Percentiles rank a stretch among this genome's conserved stretches.
Evolutionary conservation across 305 asterid genomes (phyloP).

Genomic region (Ruellia speciosa): DNA sequence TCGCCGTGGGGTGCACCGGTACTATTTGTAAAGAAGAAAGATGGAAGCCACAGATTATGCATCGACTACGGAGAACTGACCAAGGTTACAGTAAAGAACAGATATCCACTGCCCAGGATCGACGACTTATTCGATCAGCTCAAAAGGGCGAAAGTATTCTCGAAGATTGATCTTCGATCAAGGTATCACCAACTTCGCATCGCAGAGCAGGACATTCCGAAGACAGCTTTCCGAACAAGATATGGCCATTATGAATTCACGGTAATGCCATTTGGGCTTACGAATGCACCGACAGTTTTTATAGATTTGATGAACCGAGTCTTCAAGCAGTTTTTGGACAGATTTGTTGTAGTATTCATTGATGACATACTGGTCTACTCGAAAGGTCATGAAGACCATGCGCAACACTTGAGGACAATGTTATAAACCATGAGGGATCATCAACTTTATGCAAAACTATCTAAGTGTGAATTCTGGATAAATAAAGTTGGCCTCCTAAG

Average conservation of each 20-base stretch:
- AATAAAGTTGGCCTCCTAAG: not conserved
- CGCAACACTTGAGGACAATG: too few species aligned
- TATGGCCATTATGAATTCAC: not conserved
- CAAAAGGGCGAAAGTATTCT: not conserved
- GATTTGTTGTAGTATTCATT: too few species aligned
- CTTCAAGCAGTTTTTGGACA: not conserved
- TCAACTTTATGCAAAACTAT: slow-evolving; percentile 7
- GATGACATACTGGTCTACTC: too few species aligned
- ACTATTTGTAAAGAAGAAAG: not conserved
- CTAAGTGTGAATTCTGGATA: slow-evolving; percentile 12
- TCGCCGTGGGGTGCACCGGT: slow-evolving; percentile 4
- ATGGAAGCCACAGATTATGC: not conserved
- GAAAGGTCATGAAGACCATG: too few species aligned
- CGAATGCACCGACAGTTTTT: not conserved
- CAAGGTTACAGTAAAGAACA: not conserved
- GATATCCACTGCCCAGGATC: not conserved
- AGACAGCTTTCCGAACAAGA: not conserved
- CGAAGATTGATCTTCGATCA: not conserved
- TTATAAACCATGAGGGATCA: too few species aligned
- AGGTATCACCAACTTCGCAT: not conserved
- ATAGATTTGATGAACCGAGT: not conserved
- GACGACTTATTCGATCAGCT: slow-evolving; percentile 3
- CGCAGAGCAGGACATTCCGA: not conserved
- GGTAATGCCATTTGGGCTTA: not conserved
- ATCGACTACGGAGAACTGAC: not conserved